These are phyloP conservation scores for Plantago ovata DNA, from an alignment of 257 asterid species.

Conservation along the genomic window DNA sequence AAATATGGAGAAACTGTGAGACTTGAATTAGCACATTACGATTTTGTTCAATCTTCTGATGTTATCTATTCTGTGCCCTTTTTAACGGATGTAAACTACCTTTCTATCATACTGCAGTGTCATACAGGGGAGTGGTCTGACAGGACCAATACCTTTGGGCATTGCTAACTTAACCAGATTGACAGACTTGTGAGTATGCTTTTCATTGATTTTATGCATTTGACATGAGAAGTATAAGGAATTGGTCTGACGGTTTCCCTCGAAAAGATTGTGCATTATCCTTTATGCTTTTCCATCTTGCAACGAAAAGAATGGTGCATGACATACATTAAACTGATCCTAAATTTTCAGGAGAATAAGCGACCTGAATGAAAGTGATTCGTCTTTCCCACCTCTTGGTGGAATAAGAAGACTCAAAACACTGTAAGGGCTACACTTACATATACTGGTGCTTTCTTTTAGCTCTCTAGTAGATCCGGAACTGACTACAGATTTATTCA, in stretches of 20 bases:
- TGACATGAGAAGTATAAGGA: background rate
- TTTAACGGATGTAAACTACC: slow-evolving; percentile 4
- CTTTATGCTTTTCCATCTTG: background rate
- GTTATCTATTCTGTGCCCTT: background rate
- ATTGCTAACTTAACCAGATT: slow-evolving; percentile 51
- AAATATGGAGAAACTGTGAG: slow-evolving; percentile 50
- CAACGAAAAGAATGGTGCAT: background rate
- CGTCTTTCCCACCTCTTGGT: slow-evolving; percentile 45
- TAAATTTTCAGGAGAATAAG: slow-evolving; percentile 61
- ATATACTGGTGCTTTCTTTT: background rate
- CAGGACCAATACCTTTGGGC: slow-evolving; percentile 61
- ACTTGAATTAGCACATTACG: background rate
- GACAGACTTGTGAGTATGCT: slow-evolving; percentile 55
- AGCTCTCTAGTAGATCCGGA: background rate
- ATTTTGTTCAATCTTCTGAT: background rate
- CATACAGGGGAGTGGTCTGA: slow-evolving; percentile 67
- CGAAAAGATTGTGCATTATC: background rate
- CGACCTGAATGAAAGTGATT: slow-evolving; percentile 56
- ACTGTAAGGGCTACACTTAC: slow-evolving; percentile 40
- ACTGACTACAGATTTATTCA: slow-evolving; percentile 15
- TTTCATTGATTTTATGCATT: background rate
- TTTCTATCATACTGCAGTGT: slow-evolving; percentile 30
- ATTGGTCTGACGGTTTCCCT: too few species aligned
- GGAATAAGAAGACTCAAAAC: slow-evolving; percentile 24
- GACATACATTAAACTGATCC: slow-evolving; percentile 10